Evolutionary conservation across 805 yeast species (phyloP).

Genomic region (Lipomyces kockii): DNA sequence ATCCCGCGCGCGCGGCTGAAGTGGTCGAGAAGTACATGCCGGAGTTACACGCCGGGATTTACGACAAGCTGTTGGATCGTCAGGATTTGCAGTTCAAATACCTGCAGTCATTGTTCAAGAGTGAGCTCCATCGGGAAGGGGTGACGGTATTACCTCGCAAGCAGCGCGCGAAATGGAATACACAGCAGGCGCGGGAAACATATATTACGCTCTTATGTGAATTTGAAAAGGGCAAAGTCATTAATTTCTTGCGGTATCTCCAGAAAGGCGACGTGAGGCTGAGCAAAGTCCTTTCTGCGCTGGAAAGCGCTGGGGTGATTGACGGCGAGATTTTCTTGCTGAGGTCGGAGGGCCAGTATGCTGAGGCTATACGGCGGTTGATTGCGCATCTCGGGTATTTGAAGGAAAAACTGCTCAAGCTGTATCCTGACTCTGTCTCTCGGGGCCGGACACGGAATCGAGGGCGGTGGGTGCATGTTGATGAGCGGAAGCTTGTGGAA

Average conservation of each 20-base stretch:
- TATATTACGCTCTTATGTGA: conserved; percentile 36
- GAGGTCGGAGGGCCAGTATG: conserved; percentile 35
- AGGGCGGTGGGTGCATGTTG: conserved; percentile 33
- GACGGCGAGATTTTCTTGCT: conserved; percentile 36
- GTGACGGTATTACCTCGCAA: conserved; percentile 8
- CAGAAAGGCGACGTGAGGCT: conserved; percentile 36
- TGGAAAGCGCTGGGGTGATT: conserved; percentile 34
- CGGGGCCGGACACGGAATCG: conserved; percentile 26
- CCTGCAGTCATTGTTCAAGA: conserved; percentile 29
- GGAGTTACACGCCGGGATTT: conserved; percentile 30
- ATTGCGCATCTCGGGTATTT: conserved; percentile 24
- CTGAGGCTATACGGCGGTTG: conserved; percentile 31
- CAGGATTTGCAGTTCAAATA: conserved; percentile 30
- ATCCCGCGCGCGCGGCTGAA: conserved; percentile 31
- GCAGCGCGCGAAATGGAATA: conserved; percentile 35
- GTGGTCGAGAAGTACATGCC: conserved; percentile 31
- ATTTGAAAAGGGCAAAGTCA: conserved; percentile 30
- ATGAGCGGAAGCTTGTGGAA: conserved; percentile 31
- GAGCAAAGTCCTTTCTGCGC: conserved; percentile 31
- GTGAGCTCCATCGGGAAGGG: conserved; percentile 24
- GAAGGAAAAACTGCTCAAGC: conserved; percentile 15
- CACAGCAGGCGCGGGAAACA: conserved; percentile 35
- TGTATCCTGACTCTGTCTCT: conserved; percentile 30
- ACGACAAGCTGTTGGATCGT: conserved; percentile 24
- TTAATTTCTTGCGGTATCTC: conserved; percentile 30